Base-by-base conservation (phyloP, 352 stramenopile species). In the Phytophthora crassamura region DNA sequence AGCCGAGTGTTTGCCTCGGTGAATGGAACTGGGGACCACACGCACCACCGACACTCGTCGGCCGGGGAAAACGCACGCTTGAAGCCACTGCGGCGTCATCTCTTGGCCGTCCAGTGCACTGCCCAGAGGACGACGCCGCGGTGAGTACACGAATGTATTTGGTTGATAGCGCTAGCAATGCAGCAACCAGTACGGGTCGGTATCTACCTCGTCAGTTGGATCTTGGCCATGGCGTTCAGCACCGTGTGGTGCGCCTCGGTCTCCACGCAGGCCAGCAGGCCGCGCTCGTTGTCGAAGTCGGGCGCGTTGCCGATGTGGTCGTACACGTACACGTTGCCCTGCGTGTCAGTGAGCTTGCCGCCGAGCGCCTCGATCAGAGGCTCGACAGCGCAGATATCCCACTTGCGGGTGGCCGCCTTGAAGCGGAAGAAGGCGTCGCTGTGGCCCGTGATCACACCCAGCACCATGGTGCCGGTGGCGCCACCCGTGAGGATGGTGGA, bases 341-440 rank as follows among this genome's bases (percentile, higher is more conserved):
- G 59, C 43, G 84, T 80, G 60, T 91, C 79, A 4, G 84, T 79
- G 30, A 93, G 60, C 25, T 74, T 62, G 4, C 84, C 84, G 9
- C 82, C 84, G 7, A 91, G 62, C 1, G 68, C 84, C 25, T 78
- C 77, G 3, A 93, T 65, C 35, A 93, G 58, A 22, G 84, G 78
- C 67, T 93, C 84, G 7, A 90, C 67, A 2, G 83, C 84, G 53
- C 84, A 93, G 47, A 90, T 91, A 68, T 93, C 84, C 84, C 84
- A 93, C 53, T 86, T 86, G 55, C 87, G 86, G 43, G 84, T 93
- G 5, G 78, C 78, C 30, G 82, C 74, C 16, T 84, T 84, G 59
- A 89, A 88, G 39, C 84, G 80, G 49, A 91, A 80, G 69, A 90
- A 93, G 34, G 72, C 69, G 69, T 93, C 82, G 54, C 77, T 86